Evolutionary conservation across 768 basidiomycete species (phyloP).

Genomic region (Rubroboletus pulcherrimus): DNA sequence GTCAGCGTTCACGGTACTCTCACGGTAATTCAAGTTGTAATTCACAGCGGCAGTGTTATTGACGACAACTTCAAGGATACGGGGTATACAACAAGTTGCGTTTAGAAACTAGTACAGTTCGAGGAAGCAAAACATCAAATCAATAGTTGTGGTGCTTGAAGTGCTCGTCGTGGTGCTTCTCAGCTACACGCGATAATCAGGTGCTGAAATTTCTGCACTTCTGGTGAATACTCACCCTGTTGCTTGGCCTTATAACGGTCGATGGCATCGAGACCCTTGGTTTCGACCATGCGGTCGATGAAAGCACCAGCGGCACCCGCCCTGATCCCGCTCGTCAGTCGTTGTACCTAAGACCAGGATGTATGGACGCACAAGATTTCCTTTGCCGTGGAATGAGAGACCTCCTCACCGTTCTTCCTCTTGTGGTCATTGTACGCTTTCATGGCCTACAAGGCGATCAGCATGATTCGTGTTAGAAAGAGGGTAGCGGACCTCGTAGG

Average conservation of each 20-base stretch:
- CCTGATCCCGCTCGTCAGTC: constrained; percentile 24
- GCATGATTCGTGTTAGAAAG: not conserved
- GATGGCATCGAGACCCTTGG: constrained; percentile 51
- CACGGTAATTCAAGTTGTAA: not conserved
- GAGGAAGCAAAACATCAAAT: not conserved
- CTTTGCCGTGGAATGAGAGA: constrained; percentile 53
- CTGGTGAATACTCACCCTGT: constrained; percentile 23
- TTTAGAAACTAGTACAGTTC: not conserved
- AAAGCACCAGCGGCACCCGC: constrained; percentile 56
- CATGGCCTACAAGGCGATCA: constrained; percentile 43
- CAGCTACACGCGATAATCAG: constrained; percentile 12
- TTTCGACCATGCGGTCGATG: constrained; percentile 52
- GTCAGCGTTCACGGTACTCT: not conserved
- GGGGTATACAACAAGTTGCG: constrained; percentile 7
- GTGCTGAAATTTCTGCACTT: no score
- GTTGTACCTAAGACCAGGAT: not conserved
- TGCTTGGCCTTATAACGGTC: constrained; percentile 43
- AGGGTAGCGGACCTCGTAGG: constrained; percentile 47
- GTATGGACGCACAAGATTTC: constrained; percentile 40
- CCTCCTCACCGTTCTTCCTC: constrained; percentile 45
- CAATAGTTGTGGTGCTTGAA: not conserved
- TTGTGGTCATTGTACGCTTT: constrained; percentile 61
- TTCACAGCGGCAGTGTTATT: not conserved
- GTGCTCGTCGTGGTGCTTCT: not conserved
- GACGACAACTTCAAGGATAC: not conserved